These are phyloP conservation scores for Trametes villosa DNA, from an alignment of 768 basidiomycete species.

Conservation along the genomic window DNA sequence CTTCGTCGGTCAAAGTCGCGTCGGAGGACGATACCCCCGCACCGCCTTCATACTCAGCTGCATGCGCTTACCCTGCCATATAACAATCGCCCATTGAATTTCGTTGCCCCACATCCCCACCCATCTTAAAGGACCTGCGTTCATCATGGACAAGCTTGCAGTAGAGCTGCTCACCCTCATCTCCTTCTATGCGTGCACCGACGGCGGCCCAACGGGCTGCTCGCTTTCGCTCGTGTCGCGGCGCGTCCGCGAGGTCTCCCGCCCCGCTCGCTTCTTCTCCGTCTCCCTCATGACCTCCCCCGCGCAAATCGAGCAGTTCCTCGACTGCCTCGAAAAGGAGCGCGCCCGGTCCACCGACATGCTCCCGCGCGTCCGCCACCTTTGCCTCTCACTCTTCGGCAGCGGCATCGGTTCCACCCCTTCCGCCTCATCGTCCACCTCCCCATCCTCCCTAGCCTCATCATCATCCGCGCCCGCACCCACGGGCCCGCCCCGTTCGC, in stretches of 20 bases:
- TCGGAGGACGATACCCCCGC: too few relatives aligned
- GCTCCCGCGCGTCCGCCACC: slow-evolving; percentile 20
- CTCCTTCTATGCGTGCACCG: slow-evolving; percentile 19
- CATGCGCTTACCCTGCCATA: neutral
- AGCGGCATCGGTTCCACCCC: neutral
- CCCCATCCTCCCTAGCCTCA: neutral
- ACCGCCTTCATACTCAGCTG: neutral
- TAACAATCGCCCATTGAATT: neutral
- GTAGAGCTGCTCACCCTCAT: slow-evolving; percentile 23
- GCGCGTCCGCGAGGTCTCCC: slow-evolving; percentile 18
- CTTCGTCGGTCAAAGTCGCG: too few relatives aligned
- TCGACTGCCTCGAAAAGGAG: slow-evolving; percentile 17
- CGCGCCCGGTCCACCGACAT: slow-evolving; percentile 11
- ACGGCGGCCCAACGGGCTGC: slow-evolving; percentile 22
- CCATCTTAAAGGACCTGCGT: neutral
- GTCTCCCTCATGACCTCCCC: slow-evolving; percentile 17
- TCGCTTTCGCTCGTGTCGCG: slow-evolving; percentile 22
- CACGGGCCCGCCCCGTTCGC: neutral
- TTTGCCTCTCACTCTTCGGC: slow-evolving; percentile 20
- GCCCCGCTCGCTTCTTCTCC: slow-evolving; percentile 22
- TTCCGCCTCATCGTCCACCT: neutral
- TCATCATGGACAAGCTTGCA: slow-evolving; percentile 19
- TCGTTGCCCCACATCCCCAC: neutral
- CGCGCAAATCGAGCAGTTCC: slow-evolving; percentile 16
- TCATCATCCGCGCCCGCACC: neutral